Base-by-base conservation (phyloP, 768 basidiomycete genomes). In the Leccinum subtestaceum region DNA sequence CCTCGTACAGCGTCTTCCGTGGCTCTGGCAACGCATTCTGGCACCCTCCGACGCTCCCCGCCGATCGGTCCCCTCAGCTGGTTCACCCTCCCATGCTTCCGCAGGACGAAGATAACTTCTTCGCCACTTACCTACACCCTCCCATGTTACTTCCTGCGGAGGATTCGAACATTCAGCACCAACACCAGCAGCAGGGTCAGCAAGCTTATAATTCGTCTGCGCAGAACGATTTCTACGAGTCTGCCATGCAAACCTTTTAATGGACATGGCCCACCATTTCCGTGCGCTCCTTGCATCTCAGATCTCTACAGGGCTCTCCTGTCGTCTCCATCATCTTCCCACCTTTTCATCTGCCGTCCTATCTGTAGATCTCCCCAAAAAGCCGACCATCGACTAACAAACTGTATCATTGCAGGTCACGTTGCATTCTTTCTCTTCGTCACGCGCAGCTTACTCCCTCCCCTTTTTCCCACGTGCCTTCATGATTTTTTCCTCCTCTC, bases 31-130 rank as follows among this genome's bases (percentile, higher is more conserved):
- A 27, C 27, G 27, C 27, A 6, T 27, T 27, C 27, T 27, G 7
- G 27, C 27, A 27, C 27, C 27, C 27, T 27, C 27, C 27, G 27
- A 27, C 27, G 27, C 27, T 7, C 1, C 27, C 27, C 7, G 1
- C 27, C 27, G 27, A 27, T 27, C 8, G 27, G 27, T 7, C 27
- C 27, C 27, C 27, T 27, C 27, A 27, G 7, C 27, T 27, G 27
- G 7, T 27, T 27, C 25, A 27, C 25, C 25, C 23, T 23, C 23
- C 23, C 23, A 70, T 84, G 78, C 74, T 81, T 51, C 75, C 81
- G n/a, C 79, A 80, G 23, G 88, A 89, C 48, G 89, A 90, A 52
- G 87, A 88, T 21, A 80, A 76, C 58, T 72, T 90, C 45, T 82
- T 82, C 57, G 77, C 78, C 4, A 72, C 78, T 13, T 83, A 83